Percentiles rank a stretch among this genome's conserved stretches.
Conservation (phyloP, 805 yeast genomes). For the Candida patagonica region DNA sequence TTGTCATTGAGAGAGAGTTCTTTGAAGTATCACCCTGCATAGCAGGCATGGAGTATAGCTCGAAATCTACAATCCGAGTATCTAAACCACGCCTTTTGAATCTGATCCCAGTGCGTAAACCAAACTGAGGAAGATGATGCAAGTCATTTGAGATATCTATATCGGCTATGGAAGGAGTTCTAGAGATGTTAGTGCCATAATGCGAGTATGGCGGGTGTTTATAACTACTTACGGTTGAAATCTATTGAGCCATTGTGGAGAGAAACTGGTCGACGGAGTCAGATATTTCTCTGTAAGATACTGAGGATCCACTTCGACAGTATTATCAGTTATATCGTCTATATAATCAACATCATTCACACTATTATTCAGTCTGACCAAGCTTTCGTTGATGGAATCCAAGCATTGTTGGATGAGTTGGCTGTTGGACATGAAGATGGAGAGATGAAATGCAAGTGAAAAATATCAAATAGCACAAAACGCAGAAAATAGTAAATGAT, state of each 20-base stretch:
- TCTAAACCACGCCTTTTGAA: slow-evolving; percentile 68
- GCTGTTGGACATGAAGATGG: not conserved
- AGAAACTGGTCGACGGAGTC: slow-evolving; percentile 51
- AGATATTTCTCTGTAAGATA: slow-evolving; percentile 38
- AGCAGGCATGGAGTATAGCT: slow-evolving; percentile 46
- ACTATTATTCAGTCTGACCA: not conserved
- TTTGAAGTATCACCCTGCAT: slow-evolving; percentile 45
- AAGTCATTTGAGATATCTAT: slow-evolving; percentile 38
- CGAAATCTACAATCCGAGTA: slow-evolving; percentile 55
- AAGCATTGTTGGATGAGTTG: not conserved
- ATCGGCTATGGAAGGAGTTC: slow-evolving; percentile 24
- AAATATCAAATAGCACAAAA: too few relatives aligned
- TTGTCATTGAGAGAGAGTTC: slow-evolving; percentile 61
- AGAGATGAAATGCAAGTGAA: too few relatives aligned
- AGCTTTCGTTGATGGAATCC: not conserved
- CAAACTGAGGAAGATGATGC: slow-evolving; percentile 48
- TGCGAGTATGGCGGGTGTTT: slow-evolving; percentile 6
- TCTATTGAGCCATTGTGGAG: slow-evolving; percentile 63
- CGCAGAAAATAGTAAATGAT: too few relatives aligned
- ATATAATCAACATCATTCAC: not conserved
- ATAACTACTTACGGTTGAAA: slow-evolving; percentile 42
- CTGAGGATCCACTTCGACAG: slow-evolving; percentile 4
- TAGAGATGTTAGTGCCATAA: not conserved
- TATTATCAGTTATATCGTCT: not conserved
- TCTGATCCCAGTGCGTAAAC: slow-evolving; percentile 54